These are phyloP conservation scores for Chiua sp. DNA, from an alignment of 1,284 basidiomycete species.

Conservation along the genomic window DNA sequence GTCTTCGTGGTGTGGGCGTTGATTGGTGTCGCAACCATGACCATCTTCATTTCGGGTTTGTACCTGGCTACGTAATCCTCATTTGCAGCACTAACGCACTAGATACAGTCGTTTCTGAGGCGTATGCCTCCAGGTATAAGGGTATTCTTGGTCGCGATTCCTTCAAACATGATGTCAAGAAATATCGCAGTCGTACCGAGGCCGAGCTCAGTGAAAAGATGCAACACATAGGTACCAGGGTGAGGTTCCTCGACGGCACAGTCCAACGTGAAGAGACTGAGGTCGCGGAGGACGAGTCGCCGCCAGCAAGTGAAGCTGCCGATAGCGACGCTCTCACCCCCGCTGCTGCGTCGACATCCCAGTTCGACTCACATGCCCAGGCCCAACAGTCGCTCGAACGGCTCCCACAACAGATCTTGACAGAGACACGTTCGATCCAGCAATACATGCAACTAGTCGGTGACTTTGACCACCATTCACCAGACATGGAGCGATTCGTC, in stretches of 20 bases:
- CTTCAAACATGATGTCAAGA: constrained; percentile 54
- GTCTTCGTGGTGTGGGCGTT: constrained; percentile 86
- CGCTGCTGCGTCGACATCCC: constrained; percentile 7
- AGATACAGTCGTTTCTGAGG: constrained; percentile 64
- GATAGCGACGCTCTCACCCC: background rate
- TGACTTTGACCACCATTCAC: constrained; percentile 23
- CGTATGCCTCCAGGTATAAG: constrained; percentile 61
- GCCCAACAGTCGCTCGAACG: constrained; percentile 48
- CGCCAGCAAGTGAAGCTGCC: background rate
- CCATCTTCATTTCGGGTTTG: constrained; percentile 72
- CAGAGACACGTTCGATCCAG: constrained; percentile 50
- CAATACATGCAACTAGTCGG: constrained; percentile 51
- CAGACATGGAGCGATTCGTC: constrained; percentile 28
- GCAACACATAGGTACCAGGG: constrained; percentile 2
- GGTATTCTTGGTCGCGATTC: constrained; percentile 49
- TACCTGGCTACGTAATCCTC: background rate
- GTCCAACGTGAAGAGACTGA: constrained; percentile 5
- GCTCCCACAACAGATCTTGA: constrained; percentile 54
- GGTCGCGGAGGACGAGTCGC: background rate
- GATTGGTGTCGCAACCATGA: constrained; percentile 77
- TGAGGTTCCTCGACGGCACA: background rate
- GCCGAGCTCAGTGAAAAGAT: constrained; percentile 15
- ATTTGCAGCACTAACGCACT: constrained; percentile 6
- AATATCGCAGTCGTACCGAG: constrained; percentile 42
- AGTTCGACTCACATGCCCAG: background rate